Base-by-base conservation (phyloP, 371 early-diverging fungal species). In the Mortierella sp. region DNA sequence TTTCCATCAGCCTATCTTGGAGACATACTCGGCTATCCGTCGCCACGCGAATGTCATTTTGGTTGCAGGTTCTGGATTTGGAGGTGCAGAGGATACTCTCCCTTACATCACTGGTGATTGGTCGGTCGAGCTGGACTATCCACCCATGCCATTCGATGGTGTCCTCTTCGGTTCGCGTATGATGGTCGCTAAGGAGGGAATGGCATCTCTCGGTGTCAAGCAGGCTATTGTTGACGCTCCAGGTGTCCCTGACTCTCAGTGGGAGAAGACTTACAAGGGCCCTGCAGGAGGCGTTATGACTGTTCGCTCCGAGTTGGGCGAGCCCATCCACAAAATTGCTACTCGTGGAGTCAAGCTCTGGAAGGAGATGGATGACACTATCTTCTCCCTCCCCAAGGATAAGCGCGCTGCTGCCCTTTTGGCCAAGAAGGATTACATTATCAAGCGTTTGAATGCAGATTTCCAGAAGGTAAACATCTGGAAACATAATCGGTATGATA, bases 81-180 rank as follows among this genome's bases (percentile, higher is more conserved):
- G 97, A 84, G 95, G 93, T 66, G 93, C 91, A 30, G 92, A 92
- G 66, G 97, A 94, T 63, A 97, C 97, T 7, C 84, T 96, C 59
- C 98, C 98, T 53, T 98, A 96, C 85, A 82, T 98, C 51, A 96
- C 96, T 67, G 98, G 98, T 81, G 95, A 96, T 65, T 98, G 98
- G 98, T 87, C 91, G 74, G 81, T 82, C 59, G 83, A 88, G 65
- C 95, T 94, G 66, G 94, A 91, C 72, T 93, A 92, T 72, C 93
- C 98, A 16, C 92, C 95, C 62, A 98, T 98, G 98, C 98, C 98
- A 18, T 95, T 96, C 71, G 98, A 98, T 80, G 98, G 97, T 84
- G 82, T 95, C 66, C 85, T 98, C 64, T 93, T 97, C 80, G 98
- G 95, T 45, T 96, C 97, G 43, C 93, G 98, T 68, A 91, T 98